Percentiles rank a stretch among this genome's conserved stretches.
Evolutionary conservation across 2,329 filamentous ascomycete genomes (phyloP).

Genomic region (Cladosporium sp.): DNA sequence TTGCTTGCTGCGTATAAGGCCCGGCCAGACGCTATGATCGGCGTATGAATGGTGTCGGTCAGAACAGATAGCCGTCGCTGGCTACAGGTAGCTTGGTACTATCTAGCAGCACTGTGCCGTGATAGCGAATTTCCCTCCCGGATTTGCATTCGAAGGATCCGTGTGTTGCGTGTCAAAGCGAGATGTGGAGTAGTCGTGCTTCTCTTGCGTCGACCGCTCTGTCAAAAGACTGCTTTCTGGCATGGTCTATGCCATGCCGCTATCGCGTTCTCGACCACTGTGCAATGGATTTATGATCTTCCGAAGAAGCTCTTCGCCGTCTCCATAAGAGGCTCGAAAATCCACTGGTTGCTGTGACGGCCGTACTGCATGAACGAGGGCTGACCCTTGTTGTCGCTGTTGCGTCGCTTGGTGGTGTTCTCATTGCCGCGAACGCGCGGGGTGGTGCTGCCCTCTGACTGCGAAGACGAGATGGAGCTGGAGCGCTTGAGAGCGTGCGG

Average conservation of each 20-base stretch:
- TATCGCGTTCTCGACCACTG: neutral
- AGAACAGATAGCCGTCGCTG: neutral
- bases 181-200: neutral
- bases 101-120: neutral
- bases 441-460: constrained; percentile 1
- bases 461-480: neutral
- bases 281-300: neutral
- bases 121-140: neutral
- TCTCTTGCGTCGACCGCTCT: neutral
- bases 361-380: constrained; percentile 36
- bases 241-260: neutral
- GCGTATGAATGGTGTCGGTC: neutral
- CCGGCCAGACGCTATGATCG: constrained; percentile 5
- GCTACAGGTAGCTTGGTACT: neutral
- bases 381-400: constrained; percentile 8
- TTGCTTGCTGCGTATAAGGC: neutral
- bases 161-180: neutral
- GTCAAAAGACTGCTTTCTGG: neutral
- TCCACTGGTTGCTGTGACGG: constrained; percentile 49
- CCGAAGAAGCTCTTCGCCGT: constrained; percentile 34
- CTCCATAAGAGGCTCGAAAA: constrained; percentile 45
- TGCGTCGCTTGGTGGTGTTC: constrained; percentile 7
- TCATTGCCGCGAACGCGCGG: neutral
- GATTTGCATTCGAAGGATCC: neutral
- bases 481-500: neutral